phyloP scores from a whole-genome alignment of 768 basidiomycete species.

The Cubamyces lactineus region DNA sequence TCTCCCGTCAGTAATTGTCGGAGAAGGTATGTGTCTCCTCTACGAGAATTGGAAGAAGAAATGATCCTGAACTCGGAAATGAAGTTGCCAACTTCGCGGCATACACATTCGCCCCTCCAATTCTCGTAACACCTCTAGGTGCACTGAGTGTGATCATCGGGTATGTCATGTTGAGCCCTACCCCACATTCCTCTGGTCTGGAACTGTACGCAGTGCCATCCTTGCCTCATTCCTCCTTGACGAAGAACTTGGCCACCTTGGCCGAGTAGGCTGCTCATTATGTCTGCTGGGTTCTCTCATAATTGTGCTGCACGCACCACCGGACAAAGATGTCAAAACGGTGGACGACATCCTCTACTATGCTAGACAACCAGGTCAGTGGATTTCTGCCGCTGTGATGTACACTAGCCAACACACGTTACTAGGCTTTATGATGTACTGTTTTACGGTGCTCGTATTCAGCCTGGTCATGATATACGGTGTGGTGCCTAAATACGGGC shows the following conservation, averaged over 20 bases:
- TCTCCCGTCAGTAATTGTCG: conserved; percentile 74
- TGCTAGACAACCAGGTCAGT: conserved; percentile 89
- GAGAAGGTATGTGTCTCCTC: conserved; percentile 68
- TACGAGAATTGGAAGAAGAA: not conserved
- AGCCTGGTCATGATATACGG: conserved; percentile 85
- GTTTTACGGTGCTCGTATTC: conserved; percentile 82
- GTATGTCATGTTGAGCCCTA: conserved; percentile 47
- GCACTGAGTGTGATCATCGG: conserved; percentile 96
- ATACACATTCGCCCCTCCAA: conserved; percentile 96
- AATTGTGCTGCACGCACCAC: conserved; percentile 95
- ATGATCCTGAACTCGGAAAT: not conserved
- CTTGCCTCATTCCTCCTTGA: conserved; percentile 91
- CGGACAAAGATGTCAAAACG: conserved; percentile 90
- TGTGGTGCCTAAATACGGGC: conserved; percentile 84
- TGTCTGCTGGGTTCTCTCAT: conserved; percentile 89
- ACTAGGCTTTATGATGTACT: conserved; percentile 89
- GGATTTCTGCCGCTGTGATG: not conserved
- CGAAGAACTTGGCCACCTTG: conserved; percentile 93
- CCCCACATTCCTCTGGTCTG: conserved; percentile 2
- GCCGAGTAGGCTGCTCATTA: conserved; percentile 81
- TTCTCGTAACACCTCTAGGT: conserved; percentile 97
- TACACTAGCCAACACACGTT: not conserved
- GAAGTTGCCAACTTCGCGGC: conserved; percentile 91
- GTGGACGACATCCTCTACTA: conserved; percentile 93
- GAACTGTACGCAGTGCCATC: conserved; percentile 63